phyloP scores from a whole-genome alignment of 495 filamentous ascomycete species.

The Lasiosphaeria hispida region DNA sequence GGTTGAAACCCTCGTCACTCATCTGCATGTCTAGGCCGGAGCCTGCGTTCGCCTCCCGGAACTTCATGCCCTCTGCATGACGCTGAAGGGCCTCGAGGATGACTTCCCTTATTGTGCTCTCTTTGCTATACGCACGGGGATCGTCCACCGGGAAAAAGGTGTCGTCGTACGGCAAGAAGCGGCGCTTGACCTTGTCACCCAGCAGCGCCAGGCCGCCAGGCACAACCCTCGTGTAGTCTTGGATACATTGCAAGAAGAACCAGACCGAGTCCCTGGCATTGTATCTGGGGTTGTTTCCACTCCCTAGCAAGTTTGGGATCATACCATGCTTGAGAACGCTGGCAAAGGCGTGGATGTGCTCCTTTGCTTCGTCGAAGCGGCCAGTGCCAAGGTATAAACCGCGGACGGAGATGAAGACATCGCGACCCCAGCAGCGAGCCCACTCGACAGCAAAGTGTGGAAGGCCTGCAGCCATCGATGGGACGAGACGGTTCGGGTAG shows the following conservation, averaged over 20 bases:
- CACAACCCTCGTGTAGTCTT: slow-evolving; percentile 84
- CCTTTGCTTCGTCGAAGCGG: slow-evolving; percentile 79
- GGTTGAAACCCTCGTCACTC: slow-evolving; percentile 87
- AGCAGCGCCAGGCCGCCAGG: slow-evolving; percentile 75
- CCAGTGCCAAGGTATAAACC: slow-evolving; percentile 88
- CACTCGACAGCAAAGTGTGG: slow-evolving; percentile 94
- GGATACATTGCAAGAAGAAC: slow-evolving; percentile 94
- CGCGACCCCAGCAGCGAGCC: slow-evolving; percentile 95
- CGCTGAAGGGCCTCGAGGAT: slow-evolving; percentile 91
- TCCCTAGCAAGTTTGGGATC: slow-evolving; percentile 91
- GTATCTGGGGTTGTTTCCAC: slow-evolving; percentile 87
- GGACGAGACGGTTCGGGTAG: slow-evolving; percentile 78
- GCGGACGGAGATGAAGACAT: slow-evolving; percentile 92
- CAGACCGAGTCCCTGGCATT: slow-evolving; percentile 95
- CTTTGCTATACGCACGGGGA: slow-evolving; percentile 76
- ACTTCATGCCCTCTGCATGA: slow-evolving; percentile 85
- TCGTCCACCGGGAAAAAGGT: slow-evolving; percentile 84
- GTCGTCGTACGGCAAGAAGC: slow-evolving; percentile 96
- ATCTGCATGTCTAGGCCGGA: slow-evolving; percentile 86
- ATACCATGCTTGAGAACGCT: slow-evolving; percentile 98
- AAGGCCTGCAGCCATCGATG: slow-evolving; percentile 86
- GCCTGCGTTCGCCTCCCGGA: slow-evolving; percentile 93
- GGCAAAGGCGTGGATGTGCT: slow-evolving; percentile 94
- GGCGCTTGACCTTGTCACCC: slow-evolving; percentile 70
- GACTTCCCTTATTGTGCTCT: slow-evolving; percentile 78